phyloP scores from a whole-genome alignment of 2,329 filamentous ascomycete species.

The Pseudopyricularia cyperi region DNA sequence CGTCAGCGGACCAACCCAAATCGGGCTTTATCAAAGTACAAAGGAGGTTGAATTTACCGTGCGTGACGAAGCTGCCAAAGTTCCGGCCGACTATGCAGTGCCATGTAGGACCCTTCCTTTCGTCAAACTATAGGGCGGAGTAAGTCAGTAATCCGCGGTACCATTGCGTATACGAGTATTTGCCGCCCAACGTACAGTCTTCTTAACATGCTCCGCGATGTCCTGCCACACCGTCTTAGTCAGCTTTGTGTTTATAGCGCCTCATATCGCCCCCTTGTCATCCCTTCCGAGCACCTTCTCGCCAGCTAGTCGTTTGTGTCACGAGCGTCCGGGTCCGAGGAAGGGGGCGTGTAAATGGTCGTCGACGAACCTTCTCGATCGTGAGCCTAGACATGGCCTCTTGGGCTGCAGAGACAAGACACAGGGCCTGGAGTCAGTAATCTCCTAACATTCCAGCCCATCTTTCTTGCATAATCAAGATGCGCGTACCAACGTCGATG shows the following conservation, averaged over 20 bases:
- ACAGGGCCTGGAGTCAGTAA: neutral
- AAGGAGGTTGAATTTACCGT: constrained; percentile 47
- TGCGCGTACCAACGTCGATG: constrained; percentile 78
- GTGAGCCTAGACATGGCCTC: constrained; percentile 51
- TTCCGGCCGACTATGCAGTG: constrained; percentile 98
- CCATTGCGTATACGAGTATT: neutral
- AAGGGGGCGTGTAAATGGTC: neutral
- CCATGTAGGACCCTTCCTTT: constrained; percentile 95
- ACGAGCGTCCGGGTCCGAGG: neutral
- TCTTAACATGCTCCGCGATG: constrained; percentile 92
- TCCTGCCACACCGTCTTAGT: constrained; percentile 40
- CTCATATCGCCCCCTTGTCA: neutral
- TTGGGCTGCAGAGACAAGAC: constrained; percentile 28
- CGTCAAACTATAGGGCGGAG: constrained; percentile 60
- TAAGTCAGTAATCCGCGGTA: neutral
- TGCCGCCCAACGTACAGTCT: constrained; percentile 47
- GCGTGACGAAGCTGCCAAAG: constrained; percentile 98
- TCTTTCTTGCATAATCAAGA: neutral
- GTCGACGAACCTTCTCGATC: constrained; percentile 40
- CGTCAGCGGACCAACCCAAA: neutral
- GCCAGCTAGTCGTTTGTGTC: neutral
- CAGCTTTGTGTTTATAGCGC: neutral
- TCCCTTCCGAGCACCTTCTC: neutral
- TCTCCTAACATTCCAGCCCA: neutral
- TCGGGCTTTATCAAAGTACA: neutral